Percentiles rank a stretch among this genome's conserved stretches.
Conservation (phyloP, 305 asterid genomes). For the Withania somnifera region DNA sequence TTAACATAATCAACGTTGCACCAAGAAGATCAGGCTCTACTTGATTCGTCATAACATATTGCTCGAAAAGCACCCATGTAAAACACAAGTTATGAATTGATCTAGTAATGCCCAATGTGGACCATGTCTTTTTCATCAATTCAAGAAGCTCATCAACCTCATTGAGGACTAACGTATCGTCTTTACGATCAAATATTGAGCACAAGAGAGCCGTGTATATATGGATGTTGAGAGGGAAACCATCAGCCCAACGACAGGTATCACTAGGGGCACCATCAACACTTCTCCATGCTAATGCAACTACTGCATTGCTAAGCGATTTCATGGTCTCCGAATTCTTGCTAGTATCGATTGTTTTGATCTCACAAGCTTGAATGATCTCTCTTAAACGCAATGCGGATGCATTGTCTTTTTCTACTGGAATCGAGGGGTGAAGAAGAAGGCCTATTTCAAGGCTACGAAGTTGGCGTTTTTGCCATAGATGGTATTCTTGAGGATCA, state of each 20-base stretch:
- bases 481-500: slow-evolving; percentile 66
- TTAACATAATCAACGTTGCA: slow-evolving; percentile 54
- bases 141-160: slow-evolving; percentile 83
- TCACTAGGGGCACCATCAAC: slow-evolving; percentile 27
- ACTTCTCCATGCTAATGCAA: slow-evolving; percentile 59
- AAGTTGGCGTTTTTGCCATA: slow-evolving; percentile 86
- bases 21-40: slow-evolving; percentile 64
- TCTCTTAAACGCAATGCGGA: slow-evolving; percentile 33
- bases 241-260: slow-evolving; percentile 86
- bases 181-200: slow-evolving; percentile 51
- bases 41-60: slow-evolving; percentile 62
- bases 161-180: slow-evolving; percentile 61
- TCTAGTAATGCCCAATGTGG: slow-evolving; percentile 49
- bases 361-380: slow-evolving; percentile 38
- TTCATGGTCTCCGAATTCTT: slow-evolving; percentile 72
- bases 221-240: slow-evolving; percentile 72
- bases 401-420: slow-evolving; percentile 45
- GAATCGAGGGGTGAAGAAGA: slow-evolving; percentile 60
- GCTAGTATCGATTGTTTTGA: slow-evolving; percentile 56
- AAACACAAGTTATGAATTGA: slow-evolving; percentile 66
- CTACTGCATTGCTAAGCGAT: slow-evolving; percentile 49
- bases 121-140: slow-evolving; percentile 90
- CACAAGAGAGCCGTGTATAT: slow-evolving; percentile 42
- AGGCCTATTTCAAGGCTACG: slow-evolving; percentile 64
- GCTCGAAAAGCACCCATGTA: slow-evolving; percentile 81